Percentiles rank a stretch among this genome's conserved stretches.
These are phyloP conservation scores for Niveomyces coronatus DNA, from an alignment of 2,329 filamentous ascomycete genomes.

Conservation along the genomic window DNA sequence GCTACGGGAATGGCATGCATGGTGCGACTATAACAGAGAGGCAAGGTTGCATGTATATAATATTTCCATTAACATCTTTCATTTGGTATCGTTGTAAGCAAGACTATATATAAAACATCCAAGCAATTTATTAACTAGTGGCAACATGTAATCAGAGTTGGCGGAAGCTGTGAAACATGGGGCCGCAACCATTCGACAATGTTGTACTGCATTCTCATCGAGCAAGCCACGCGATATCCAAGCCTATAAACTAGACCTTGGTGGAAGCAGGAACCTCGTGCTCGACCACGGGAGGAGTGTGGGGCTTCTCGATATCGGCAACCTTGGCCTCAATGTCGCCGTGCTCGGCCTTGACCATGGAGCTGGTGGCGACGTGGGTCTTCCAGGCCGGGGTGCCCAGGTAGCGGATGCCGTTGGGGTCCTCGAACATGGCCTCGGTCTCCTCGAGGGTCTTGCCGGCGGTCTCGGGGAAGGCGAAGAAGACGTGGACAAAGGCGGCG, in stretches of 20 bases:
- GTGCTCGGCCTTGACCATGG: slow-evolving; percentile 15
- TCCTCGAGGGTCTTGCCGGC: slow-evolving; percentile 45
- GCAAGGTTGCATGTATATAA: too few relatives aligned
- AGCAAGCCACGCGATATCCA: too few relatives aligned
- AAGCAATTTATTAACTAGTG: background rate
- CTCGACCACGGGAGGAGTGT: slow-evolving; percentile 8
- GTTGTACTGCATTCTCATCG: too few relatives aligned
- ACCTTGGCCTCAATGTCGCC: slow-evolving; percentile 19
- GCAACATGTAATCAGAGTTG: background rate
- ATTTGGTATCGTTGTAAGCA: slow-evolving; percentile 10
- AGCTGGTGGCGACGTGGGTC: slow-evolving; percentile 16
- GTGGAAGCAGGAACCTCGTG: slow-evolving; percentile 1
- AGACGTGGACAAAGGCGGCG: slow-evolving; percentile 38
- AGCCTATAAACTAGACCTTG: too few relatives aligned
- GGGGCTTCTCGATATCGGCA: slow-evolving; percentile 11
- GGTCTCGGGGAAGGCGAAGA: slow-evolving; percentile 48
- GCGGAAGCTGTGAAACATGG: background rate
- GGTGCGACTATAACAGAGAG: too few relatives aligned
- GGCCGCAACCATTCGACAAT: background rate
- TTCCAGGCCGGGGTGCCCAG: slow-evolving; percentile 24
- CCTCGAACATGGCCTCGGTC: slow-evolving; percentile 38
- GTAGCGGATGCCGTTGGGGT: slow-evolving; percentile 21
- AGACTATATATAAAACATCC: slow-evolving; percentile 3
- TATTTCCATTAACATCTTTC: too few relatives aligned
- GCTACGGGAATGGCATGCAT: too few relatives aligned